phyloP scores from a whole-genome alignment of 345 rosid genomes.

The Microthlaspi erraticum region DNA sequence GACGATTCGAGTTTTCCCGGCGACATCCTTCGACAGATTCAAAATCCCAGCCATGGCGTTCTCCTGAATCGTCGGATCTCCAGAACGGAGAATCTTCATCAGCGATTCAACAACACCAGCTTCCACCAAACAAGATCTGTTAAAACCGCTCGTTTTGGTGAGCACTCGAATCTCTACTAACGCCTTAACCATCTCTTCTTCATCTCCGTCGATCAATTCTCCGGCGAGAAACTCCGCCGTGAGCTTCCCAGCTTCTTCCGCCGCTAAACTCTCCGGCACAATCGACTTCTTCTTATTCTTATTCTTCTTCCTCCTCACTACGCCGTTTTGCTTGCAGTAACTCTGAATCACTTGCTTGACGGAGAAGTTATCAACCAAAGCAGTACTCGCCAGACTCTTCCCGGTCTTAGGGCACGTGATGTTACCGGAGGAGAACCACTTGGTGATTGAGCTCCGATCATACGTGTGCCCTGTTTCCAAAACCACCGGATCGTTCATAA shows the following conservation, averaged over 20 bases:
- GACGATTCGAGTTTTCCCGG: conserved; percentile 55
- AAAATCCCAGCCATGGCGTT: conserved; percentile 70
- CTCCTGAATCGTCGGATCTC: conserved; percentile 57
- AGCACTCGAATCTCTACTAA: conserved; percentile 72
- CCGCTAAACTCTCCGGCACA: conserved; percentile 59
- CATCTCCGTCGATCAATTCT: conserved; percentile 50
- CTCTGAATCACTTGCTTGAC: conserved; percentile 57
- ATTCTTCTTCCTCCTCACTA: conserved; percentile 18
- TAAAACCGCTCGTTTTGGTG: conserved; percentile 66
- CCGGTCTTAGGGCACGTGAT: conserved; percentile 74
- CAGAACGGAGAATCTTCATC: conserved; percentile 48
- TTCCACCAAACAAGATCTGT: conserved; percentile 73
- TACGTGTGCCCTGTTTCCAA: conserved; percentile 73
- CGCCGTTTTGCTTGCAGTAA: conserved; percentile 54
- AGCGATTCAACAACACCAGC: conserved; percentile 57
- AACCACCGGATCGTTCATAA: conserved; percentile 73
- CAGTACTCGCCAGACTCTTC: conserved; percentile 50
- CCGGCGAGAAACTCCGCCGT: conserved; percentile 53
- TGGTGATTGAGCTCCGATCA: conserved; percentile 67
- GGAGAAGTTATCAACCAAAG: conserved; percentile 53
- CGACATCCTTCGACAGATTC: conserved; percentile 70
- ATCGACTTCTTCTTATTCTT: conserved; percentile 38
- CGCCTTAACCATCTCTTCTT: conserved; percentile 53
- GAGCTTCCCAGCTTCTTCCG: conserved; percentile 60
- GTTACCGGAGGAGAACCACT: conserved; percentile 72